Conservation (phyloP, 2,329 filamentous ascomycete species). For the Pseudogymnoascus sp. region DNA sequence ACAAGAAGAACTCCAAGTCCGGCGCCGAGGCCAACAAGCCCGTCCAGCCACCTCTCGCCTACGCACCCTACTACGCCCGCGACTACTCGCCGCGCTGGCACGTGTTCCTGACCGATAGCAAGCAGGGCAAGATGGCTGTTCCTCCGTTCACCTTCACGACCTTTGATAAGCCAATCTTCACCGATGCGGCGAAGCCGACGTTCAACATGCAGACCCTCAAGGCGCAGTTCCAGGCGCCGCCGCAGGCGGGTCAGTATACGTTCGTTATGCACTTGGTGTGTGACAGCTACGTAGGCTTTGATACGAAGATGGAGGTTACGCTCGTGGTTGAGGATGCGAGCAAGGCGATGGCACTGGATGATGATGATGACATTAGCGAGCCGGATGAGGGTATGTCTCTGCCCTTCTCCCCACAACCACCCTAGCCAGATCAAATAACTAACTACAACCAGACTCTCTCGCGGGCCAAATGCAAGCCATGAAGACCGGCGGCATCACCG, state of each 20-base stretch:
- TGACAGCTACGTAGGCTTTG: conserved; percentile 91
- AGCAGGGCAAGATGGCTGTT: conserved; percentile 92
- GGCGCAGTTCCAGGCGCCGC: conserved; percentile 92
- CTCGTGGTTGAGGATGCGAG: conserved; percentile 81
- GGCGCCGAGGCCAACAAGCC: conserved; percentile 51
- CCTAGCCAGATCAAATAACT: conserved; percentile 11
- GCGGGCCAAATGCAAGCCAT: conserved; percentile 85
- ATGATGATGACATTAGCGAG: conserved; percentile 93
- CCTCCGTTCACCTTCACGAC: conserved; percentile 91
- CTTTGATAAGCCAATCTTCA: conserved; percentile 84
- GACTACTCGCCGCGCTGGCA: conserved; percentile 90
- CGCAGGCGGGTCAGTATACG: conserved; percentile 83
- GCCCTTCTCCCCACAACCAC: not conserved
- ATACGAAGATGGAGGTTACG: conserved; percentile 83
- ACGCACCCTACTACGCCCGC: conserved; percentile 82
- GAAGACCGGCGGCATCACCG: conserved; percentile 53
- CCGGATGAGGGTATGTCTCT: conserved; percentile 80
- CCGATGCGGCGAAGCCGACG: conserved; percentile 72
- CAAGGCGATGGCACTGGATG: conserved; percentile 70
- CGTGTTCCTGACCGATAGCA: conserved; percentile 86
- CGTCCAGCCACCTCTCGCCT: conserved; percentile 73
- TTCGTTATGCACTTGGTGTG: conserved; percentile 92
- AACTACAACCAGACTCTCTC: conserved; percentile 57
- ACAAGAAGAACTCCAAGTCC: conserved; percentile 56
- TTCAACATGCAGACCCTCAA: conserved; percentile 94